Base-by-base conservation (phyloP, 495 filamentous ascomycete species). In the Aspergillus incahuasiensis region DNA sequence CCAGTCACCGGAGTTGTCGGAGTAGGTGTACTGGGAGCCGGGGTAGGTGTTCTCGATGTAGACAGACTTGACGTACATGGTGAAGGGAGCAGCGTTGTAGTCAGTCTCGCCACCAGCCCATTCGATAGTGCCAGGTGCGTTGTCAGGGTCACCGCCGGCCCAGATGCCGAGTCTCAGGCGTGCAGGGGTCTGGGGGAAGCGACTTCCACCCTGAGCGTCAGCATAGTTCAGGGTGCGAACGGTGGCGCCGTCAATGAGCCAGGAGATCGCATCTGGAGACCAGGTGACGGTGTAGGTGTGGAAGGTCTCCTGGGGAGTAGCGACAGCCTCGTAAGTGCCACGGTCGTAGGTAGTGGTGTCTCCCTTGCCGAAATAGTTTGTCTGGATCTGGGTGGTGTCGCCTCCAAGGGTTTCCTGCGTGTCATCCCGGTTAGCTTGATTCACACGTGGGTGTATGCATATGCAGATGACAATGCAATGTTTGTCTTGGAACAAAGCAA, bases 311-410 rank as follows among this genome's bases (percentile, higher is more conserved):
- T 92, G 86, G 41, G 91, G 86, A 59, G 80, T 81, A 16, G 73
- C 74, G 24, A 87, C 76, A 2, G 64, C 58, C 55, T 79, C 74
- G 60, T 78, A 81, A 39, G 72, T 74, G 21, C 81, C 90, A 48
- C 91, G 90, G 74, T 95, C 84, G 66, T 92, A 96, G 20, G 79
- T 79, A 16, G 78, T 68, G 6, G 88, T 90, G 53, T 90, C 83
- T 15, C 91, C 94, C 76, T 96, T 95, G 67, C 90, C 89, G 65
- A 96, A 98, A 74, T 94, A 98, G 73, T 97, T 97, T 63, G 85
- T 90, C 75, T 97, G 86, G 16, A 95, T 85, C 55, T 86, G 70
- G 52, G 63, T 76, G 40, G 74, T 69, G 62, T 86, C 78, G n/a
- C 79, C 79, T 50, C 89, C 87, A 41, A 86, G 73, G 44, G 67